Percentiles rank a stretch among this genome's conserved stretches.
Evolutionary conservation across 2,329 filamentous ascomycete species (phyloP).

Genomic region (Sporothrix variecibatus): DNA sequence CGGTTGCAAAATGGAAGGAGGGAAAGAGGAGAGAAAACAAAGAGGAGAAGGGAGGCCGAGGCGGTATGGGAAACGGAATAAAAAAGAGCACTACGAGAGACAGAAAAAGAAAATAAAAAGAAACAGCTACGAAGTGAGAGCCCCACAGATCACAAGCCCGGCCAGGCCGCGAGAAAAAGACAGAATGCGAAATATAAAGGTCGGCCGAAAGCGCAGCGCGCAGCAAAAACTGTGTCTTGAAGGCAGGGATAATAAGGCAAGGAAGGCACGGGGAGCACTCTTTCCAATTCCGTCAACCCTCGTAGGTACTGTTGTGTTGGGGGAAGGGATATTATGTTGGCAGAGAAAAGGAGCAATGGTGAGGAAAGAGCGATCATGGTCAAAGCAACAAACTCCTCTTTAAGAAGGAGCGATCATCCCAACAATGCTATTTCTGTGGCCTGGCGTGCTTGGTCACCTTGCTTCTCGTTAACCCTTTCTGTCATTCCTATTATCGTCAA

Average conservation of each 20-base stretch:
- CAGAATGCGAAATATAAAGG: neutral
- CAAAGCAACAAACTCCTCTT: neutral
- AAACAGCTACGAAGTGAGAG: neutral
- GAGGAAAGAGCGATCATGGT: neutral
- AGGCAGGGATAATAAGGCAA: neutral
- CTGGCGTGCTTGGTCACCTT: neutral
- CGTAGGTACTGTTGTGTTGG: neutral
- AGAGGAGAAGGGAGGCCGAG: neutral
- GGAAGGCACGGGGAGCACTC: neutral
- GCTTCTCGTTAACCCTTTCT: neutral
- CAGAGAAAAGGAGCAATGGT: neutral
- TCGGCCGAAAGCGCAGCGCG: neutral
- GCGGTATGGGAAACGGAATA: neutral
- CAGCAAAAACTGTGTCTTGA: neutral
- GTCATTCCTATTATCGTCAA: neutral
- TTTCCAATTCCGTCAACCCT: neutral
- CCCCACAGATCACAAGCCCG: neutral
- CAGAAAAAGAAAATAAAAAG: no score
- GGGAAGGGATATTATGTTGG: neutral
- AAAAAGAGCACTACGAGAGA: neutral
- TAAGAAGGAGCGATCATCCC: neutral
- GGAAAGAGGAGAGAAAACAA: neutral
- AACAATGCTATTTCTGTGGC: neutral
- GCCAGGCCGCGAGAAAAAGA: no score
- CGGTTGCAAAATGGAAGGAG: neutral